Conservation (phyloP, 495 filamentous ascomycete genomes). For the Lophiostoma macrostomum region DNA sequence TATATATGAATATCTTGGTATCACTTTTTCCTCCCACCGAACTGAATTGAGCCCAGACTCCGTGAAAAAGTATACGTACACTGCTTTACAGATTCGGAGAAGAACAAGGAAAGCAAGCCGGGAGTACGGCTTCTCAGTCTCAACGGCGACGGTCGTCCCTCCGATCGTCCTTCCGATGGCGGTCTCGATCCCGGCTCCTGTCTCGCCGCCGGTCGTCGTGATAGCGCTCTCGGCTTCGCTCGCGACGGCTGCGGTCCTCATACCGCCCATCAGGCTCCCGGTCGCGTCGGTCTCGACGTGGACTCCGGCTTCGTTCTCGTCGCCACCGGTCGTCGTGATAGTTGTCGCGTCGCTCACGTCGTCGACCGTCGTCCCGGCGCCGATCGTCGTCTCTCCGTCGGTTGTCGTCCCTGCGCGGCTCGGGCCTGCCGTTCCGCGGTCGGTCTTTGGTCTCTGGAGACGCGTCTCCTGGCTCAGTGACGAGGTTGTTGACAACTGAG, state of each 20-base stretch:
- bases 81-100: too few relatives aligned
- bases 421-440: too few relatives aligned
- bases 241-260: conserved; percentile 18
- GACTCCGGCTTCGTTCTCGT: conserved; percentile 51
- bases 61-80: too few relatives aligned
- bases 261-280: conserved; percentile 28
- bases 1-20: too few relatives aligned
- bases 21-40: too few relatives aligned
- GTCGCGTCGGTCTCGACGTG: conserved; percentile 38
- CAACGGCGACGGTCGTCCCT: conserved; percentile 21
- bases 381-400: neutral
- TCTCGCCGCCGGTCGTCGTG: conserved; percentile 25
- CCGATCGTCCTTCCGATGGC: conserved; percentile 31
- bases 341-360: conserved; percentile 31
- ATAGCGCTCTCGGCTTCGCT: conserved; percentile 28
- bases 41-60: too few relatives aligned
- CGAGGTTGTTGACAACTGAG: conserved; percentile 60
- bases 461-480: conserved; percentile 70
- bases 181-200: conserved; percentile 35
- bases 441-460: neutral
- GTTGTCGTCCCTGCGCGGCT: neutral
- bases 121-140: too few relatives aligned
- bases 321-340: conserved; percentile 38
- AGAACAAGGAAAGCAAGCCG: too few relatives aligned
- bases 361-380: conserved; percentile 9